A percentile compares a stretch with the other conserved stretches of the same genome.
Evolutionary conservation across 2,329 filamentous ascomycete species (phyloP).

Genomic region (Raffaelea deltoideospora): DNA sequence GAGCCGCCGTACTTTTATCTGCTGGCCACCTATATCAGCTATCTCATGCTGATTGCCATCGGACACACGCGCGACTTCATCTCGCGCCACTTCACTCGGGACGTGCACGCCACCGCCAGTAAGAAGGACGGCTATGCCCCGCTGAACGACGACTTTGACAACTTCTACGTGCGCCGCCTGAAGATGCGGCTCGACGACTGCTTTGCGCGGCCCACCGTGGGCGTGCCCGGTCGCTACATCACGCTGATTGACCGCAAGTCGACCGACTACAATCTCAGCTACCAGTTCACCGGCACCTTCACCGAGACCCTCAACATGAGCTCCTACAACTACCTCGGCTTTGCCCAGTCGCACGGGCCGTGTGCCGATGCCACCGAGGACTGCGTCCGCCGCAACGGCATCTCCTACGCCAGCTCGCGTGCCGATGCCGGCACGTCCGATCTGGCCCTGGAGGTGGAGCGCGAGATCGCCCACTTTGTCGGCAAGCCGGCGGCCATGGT

Average conservation of each 20-base stretch:
- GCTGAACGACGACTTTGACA: conserved; percentile 96
- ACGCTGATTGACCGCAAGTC: conserved; percentile 84
- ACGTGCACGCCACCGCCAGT: conserved; percentile 67
- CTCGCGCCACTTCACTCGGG: conserved; percentile 82
- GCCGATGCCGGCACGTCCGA: conserved; percentile 78
- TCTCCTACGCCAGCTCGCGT: conserved; percentile 68
- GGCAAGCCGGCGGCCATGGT: conserved; percentile 92
- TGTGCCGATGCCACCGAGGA: conserved; percentile 90
- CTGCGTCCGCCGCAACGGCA: conserved; percentile 68
- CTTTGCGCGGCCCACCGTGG: conserved; percentile 82
- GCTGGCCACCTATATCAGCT: conserved; percentile 96
- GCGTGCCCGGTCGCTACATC: conserved; percentile 87
- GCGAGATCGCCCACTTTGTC: conserved; percentile 76
- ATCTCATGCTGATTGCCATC: conserved; percentile 86
- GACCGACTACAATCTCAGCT: conserved; percentile 81
- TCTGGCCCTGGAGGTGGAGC: conserved; percentile 76
- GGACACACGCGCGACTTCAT: conserved; percentile 96
- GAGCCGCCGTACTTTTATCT: conserved; percentile 95
- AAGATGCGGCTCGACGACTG: conserved; percentile 95
- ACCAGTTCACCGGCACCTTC: conserved; percentile 74
- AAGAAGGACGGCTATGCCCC: conserved; percentile 82
- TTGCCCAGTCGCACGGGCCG: conserved; percentile 91
- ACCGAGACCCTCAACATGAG: conserved; percentile 97
- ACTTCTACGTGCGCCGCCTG: conserved; percentile 85
- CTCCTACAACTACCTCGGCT: conserved; percentile 98